Percentiles rank a stretch among this genome's conserved stretches.
phyloP scores from a whole-genome alignment of 495 filamentous ascomycete genomes.

The Daldinia bambusicola region DNA sequence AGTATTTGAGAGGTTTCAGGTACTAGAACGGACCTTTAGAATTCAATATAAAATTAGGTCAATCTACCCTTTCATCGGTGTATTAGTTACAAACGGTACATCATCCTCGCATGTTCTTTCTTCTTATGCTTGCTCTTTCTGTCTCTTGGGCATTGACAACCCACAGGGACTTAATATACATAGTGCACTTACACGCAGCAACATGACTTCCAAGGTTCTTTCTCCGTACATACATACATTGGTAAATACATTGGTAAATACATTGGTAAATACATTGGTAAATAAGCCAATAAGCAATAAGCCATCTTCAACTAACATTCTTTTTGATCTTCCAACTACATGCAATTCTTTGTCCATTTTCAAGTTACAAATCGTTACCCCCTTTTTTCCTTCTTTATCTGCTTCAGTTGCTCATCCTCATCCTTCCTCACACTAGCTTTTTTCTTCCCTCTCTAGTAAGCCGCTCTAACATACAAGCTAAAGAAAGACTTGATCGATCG shows the following conservation, averaged over 20 bases:
- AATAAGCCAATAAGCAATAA: not conserved
- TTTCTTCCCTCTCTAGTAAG: not conserved
- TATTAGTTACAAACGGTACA: constrained; percentile 18
- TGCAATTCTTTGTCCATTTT: not conserved
- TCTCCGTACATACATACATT: not conserved
- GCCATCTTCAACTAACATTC: constrained; percentile 15
- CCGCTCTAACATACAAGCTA: not conserved
- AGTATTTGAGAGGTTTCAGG: constrained; percentile 22
- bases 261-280: too few relatives aligned
- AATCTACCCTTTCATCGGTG: not conserved
- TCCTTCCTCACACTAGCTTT: not conserved
- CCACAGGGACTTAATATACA: not conserved
- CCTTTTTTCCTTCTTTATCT: constrained; percentile 4
- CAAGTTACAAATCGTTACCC: not conserved
- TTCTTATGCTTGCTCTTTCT: not conserved
- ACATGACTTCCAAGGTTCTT: not conserved
- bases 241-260: too few relatives aligned
- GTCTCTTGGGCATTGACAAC: not conserved
- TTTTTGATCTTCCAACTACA: constrained; percentile 1
- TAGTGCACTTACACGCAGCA: constrained; percentile 12
- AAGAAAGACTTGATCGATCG: constrained; percentile 12
- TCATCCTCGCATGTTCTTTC: constrained; percentile 22
- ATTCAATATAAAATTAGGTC: not conserved
- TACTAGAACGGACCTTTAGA: constrained; percentile 16
- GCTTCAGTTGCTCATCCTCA: constrained; percentile 1